phyloP scores from a whole-genome alignment of 2,329 filamentous ascomycete species.

The Tolypocladium tundrense region DNA sequence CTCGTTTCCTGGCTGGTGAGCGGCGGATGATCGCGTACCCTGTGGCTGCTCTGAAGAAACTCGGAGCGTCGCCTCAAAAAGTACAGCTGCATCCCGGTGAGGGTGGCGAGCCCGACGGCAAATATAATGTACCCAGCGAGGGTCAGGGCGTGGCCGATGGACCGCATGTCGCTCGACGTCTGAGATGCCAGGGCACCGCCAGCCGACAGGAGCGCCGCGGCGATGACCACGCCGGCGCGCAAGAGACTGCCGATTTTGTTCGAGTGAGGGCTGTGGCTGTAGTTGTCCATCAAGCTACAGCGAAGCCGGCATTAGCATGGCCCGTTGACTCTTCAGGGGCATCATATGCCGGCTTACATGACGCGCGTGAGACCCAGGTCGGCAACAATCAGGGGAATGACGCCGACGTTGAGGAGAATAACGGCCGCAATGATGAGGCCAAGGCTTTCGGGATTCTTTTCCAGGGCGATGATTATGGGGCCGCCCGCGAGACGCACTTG shows the following conservation, averaged over 20 bases:
- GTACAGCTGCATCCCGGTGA: slow-evolving; percentile 8
- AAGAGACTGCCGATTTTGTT: slow-evolving; percentile 6
- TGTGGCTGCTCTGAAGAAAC: slow-evolving; percentile 8
- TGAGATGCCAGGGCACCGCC: slow-evolving; percentile 11
- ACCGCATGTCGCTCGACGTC: not conserved
- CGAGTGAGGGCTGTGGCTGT: slow-evolving; percentile 10
- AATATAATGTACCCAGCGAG: slow-evolving; percentile 13
- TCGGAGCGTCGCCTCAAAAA: slow-evolving; percentile 5
- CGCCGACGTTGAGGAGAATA: slow-evolving; percentile 18
- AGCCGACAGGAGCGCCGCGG: slow-evolving; percentile 8
- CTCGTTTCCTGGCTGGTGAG: not conserved
- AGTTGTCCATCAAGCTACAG: slow-evolving; percentile 12
- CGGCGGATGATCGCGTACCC: not conserved
- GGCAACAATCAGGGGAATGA: slow-evolving; percentile 15
- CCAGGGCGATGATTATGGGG: slow-evolving; percentile 14
- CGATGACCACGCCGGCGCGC: slow-evolving; percentile 8
- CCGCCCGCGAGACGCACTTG: slow-evolving; percentile 17
- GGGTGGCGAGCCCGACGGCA: slow-evolving; percentile 6
- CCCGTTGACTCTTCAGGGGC: not conserved
- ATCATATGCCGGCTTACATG: slow-evolving; percentile 9
- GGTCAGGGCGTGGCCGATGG: slow-evolving; percentile 8
- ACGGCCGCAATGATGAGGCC: slow-evolving; percentile 15
- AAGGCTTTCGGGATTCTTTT: slow-evolving; percentile 7
- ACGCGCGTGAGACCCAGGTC: slow-evolving; percentile 14
- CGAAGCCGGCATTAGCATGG: not conserved